These are phyloP conservation scores for Jimgerdemannia lactiflua DNA, from an alignment of 192 early-diverging fungal species.

Conservation along the genomic window DNA sequence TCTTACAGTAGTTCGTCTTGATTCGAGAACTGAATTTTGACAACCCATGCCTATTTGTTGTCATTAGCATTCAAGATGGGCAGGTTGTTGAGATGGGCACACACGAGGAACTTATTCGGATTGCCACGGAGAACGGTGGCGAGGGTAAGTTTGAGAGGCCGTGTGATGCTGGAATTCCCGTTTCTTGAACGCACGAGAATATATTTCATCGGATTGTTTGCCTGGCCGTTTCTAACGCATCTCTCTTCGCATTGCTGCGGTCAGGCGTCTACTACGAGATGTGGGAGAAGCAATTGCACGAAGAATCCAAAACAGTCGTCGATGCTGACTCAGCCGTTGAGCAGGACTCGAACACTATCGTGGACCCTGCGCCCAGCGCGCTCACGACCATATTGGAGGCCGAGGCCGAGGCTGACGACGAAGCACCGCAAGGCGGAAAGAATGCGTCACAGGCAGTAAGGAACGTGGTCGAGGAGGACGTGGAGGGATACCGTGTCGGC, in stretches of 20 bases:
- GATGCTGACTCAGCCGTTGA: not conserved
- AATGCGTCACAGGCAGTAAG: too few relatives aligned
- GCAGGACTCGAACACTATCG: not conserved
- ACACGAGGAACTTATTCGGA: constrained; percentile 69
- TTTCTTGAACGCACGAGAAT: not conserved
- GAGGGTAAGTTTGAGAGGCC: constrained; percentile 22
- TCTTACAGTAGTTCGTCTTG: too few relatives aligned
- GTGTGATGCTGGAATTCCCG: too few relatives aligned
- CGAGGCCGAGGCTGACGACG: not conserved
- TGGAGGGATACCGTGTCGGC: too few relatives aligned
- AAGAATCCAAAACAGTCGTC: constrained; percentile 36
- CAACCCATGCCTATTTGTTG: not conserved
- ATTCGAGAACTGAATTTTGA: too few relatives aligned
- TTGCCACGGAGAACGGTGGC: constrained; percentile 30
- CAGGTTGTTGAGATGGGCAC: constrained; percentile 79
- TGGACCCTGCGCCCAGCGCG: not conserved
- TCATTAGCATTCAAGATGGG: constrained; percentile 65
- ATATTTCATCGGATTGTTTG: not conserved
- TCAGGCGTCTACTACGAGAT: constrained; percentile 81
- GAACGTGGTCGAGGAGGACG: too few relatives aligned
- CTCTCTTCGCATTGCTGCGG: not conserved
- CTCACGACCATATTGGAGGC: not conserved
- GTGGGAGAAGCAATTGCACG: constrained; percentile 89
- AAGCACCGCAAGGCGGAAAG: too few relatives aligned
- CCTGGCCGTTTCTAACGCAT: not conserved